Evolutionary conservation across 208 protist genomes (phyloP).

Genomic region (Leishmania arabica): DNA sequence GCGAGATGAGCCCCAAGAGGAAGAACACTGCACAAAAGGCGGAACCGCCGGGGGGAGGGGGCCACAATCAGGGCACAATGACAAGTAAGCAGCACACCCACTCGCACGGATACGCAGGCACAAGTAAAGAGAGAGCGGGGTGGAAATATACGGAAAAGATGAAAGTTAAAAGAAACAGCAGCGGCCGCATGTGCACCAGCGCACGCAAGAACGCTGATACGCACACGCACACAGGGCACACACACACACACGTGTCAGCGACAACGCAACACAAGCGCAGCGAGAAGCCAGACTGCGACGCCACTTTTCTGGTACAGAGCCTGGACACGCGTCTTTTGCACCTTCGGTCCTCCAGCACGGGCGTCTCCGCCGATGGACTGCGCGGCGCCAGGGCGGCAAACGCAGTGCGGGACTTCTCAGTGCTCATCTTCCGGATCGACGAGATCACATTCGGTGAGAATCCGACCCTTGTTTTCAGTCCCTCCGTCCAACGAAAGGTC

Average conservation of each 20-base stretch:
- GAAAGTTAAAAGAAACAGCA: neutral
- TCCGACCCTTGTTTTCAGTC: slow-evolving; percentile 41
- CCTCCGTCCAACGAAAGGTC: slow-evolving; percentile 36
- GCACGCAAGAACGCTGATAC: neutral
- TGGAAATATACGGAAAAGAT: neutral
- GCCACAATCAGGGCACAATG: slow-evolving; percentile 9
- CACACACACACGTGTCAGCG: neutral
- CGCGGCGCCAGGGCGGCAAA: slow-evolving; percentile 48
- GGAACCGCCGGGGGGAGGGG: too few relatives aligned
- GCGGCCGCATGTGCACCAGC: neutral
- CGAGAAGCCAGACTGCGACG: neutral
- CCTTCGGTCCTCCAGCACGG: neutral
- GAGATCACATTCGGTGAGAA: slow-evolving; percentile 33
- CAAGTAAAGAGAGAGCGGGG: neutral
- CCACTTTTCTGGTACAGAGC: slow-evolving; percentile 5
- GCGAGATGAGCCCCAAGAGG: too few relatives aligned
- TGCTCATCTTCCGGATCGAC: slow-evolving; percentile 16
- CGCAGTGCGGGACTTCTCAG: slow-evolving; percentile 47
- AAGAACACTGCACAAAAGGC: too few relatives aligned
- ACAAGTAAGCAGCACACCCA: neutral
- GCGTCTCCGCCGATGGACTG: neutral
- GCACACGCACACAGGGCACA: neutral
- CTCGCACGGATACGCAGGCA: neutral
- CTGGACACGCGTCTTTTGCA: slow-evolving; percentile 7
- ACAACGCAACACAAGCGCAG: neutral